Percentiles rank a stretch among this genome's conserved stretches.
Conservation (phyloP, 805 yeast genomes). For the Cyberlindnera mrakii region DNA sequence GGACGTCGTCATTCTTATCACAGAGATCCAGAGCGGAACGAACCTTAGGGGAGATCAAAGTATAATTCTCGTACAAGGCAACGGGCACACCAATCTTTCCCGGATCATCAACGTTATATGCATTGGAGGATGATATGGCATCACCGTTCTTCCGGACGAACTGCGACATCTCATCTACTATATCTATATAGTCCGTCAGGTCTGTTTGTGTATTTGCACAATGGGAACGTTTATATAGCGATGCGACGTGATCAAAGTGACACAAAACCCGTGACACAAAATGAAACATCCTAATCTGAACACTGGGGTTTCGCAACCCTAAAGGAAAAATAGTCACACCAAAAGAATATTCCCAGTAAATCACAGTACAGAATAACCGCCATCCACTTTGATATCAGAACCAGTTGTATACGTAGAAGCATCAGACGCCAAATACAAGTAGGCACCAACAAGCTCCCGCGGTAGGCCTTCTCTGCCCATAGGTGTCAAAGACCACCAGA, state of each 20-base stretch:
- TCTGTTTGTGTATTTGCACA: too few relatives aligned
- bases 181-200: too few relatives aligned
- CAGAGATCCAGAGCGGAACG: background rate
- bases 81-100: background rate
- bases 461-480: conserved; percentile 73
- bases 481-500: conserved; percentile 52
- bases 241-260: too few relatives aligned
- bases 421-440: conserved; percentile 71
- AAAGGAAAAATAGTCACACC: background rate
- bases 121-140: background rate
- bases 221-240: too few relatives aligned
- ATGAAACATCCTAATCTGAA: background rate
- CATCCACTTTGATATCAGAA: conserved; percentile 70
- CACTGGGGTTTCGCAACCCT: background rate
- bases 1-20: background rate
- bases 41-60: background rate
- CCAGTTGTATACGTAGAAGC: conserved; percentile 81
- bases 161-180: too few relatives aligned
- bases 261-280: conserved; percentile 1
- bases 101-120: background rate
- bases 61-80: conserved; percentile 3
- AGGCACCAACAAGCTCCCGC: conserved; percentile 74
- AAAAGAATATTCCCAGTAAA: conserved; percentile 4
- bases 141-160: too few relatives aligned
- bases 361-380: conserved; percentile 50